These are phyloP conservation scores for Aspergillus avenaceus DNA, from an alignment of 495 filamentous ascomycete species.

Conservation along the genomic window DNA sequence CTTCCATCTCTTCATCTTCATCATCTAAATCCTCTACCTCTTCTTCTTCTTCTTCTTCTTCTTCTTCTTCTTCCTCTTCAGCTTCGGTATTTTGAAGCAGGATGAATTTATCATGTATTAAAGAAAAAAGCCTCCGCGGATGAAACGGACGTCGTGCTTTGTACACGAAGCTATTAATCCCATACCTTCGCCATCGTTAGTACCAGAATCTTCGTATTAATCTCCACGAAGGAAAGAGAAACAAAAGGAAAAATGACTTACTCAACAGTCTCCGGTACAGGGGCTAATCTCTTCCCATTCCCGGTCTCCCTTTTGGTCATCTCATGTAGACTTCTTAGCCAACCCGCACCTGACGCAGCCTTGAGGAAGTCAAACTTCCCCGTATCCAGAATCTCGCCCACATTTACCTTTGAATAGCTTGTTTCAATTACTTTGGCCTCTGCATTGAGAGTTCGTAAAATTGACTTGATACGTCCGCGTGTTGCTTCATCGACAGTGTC, in stretches of 20 bases:
- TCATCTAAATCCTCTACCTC: constrained; percentile 18
- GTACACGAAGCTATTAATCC: constrained; percentile 56
- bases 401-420: constrained; percentile 41
- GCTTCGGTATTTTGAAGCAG: constrained; percentile 42
- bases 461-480: constrained; percentile 34
- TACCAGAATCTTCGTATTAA: too few species aligned
- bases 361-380: constrained; percentile 41
- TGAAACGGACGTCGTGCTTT: constrained; percentile 49
- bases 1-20: constrained; percentile 22
- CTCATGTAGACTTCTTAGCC: constrained; percentile 48
- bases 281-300: constrained; percentile 41
- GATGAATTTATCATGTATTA: constrained; percentile 53
- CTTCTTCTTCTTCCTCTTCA: constrained; percentile 31
- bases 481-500: constrained; percentile 37
- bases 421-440: constrained; percentile 46
- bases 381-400: constrained; percentile 49
- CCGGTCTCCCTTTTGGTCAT: constrained; percentile 42
- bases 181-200: constrained; percentile 31
- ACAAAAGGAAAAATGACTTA: constrained; percentile 18
- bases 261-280: constrained; percentile 55
- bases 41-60: constrained; percentile 33
- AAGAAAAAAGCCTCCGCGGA: constrained; percentile 42
- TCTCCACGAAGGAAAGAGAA: not conserved
- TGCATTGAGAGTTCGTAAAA: constrained; percentile 48
- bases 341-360: constrained; percentile 42